phyloP scores from a whole-genome alignment of 2,329 filamentous ascomycete genomes.

The Aspergillus eucalypticola region DNA sequence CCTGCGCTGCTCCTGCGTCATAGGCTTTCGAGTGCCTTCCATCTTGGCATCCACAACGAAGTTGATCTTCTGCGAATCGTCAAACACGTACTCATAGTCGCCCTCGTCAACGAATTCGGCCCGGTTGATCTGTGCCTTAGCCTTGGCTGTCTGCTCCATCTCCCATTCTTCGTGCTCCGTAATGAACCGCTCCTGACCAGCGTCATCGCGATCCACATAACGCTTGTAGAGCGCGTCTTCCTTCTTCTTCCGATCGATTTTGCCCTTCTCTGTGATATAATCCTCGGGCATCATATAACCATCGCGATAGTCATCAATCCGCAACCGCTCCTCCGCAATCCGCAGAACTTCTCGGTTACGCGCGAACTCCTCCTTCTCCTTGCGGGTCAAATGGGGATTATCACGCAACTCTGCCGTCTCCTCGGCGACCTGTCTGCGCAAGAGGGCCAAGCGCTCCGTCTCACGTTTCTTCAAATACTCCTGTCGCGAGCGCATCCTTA shows the following conservation, averaged over 20 bases:
- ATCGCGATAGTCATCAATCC: slow-evolving; percentile 88
- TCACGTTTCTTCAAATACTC: slow-evolving; percentile 94
- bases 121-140: slow-evolving; percentile 78
- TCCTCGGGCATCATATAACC: slow-evolving; percentile 93
- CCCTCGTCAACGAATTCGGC: slow-evolving; percentile 74
- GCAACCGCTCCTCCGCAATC: slow-evolving; percentile 78
- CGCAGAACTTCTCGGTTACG: slow-evolving; percentile 81
- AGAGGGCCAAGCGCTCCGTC: slow-evolving; percentile 76
- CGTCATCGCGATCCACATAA: slow-evolving; percentile 83
- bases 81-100: slow-evolving; percentile 91
- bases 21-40: slow-evolving; percentile 67
- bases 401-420: slow-evolving; percentile 79
- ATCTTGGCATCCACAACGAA: slow-evolving; percentile 75
- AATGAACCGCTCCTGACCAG: slow-evolving; percentile 83
- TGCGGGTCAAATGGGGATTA: slow-evolving; percentile 71
- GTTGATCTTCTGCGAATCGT: slow-evolving; percentile 82
- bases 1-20: slow-evolving; percentile 76
- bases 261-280: slow-evolving; percentile 91
- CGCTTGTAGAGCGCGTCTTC: slow-evolving; percentile 86
- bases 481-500: slow-evolving; percentile 81
- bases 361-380: slow-evolving; percentile 83
- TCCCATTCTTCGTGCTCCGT: slow-evolving; percentile 98
- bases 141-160: slow-evolving; percentile 80
- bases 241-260: slow-evolving; percentile 83
- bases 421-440: slow-evolving; percentile 86